Evolutionary conservation across 202 grass and related monocot genomes (phyloP), one percentile per base, ranked within the genome.

Genomic region (Zoysia matrella): DNA sequence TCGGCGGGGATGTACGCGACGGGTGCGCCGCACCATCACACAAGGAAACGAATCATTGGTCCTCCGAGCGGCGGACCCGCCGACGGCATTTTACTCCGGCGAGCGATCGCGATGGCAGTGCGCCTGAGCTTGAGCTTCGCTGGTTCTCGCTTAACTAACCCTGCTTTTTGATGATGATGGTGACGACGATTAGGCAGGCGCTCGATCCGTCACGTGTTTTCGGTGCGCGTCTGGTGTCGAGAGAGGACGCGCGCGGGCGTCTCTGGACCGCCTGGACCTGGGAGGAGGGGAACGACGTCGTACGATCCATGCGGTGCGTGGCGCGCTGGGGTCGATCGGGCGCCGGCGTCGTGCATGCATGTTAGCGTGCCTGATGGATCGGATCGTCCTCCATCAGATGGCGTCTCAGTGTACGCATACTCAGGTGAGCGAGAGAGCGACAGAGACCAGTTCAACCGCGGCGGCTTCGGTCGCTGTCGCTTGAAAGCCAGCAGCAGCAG

Each of bases 21-120:
- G 58, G 85, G 74, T 73, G 67, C 80, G 73, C 11, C n/a, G 73
- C 73, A 66, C 77, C 71, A 3, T 4, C 22, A 30, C 22, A 53
- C 72, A 11, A 8, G 4, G 22, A 30, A 42, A 39, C 64, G 16
- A 53, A 63, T 64, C 64, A 76, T 66, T 58, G 66, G 53, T 1
- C 8, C 80, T 30, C 60, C 61, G 62, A 30, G 22, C 22, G 22
- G 7, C 5, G 9, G 1, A 1, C 7, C 52, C 7, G 3, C 4
- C 45, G 7, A 6, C 1, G 53, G 8, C 68, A 2, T 57, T 43
- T 8, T 0, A 13, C 40, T 15, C 77, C 63, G 6, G 47, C 69
- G 48, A 65, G 9, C 60, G 80, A 74, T 11, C 40, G 41, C 70
- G 80, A 66, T 66, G 53, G 36, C 3, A 30, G 80, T 53, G 67